Base-by-base conservation (phyloP, 441 rosid genomes). In the Iberis amara region DNA sequence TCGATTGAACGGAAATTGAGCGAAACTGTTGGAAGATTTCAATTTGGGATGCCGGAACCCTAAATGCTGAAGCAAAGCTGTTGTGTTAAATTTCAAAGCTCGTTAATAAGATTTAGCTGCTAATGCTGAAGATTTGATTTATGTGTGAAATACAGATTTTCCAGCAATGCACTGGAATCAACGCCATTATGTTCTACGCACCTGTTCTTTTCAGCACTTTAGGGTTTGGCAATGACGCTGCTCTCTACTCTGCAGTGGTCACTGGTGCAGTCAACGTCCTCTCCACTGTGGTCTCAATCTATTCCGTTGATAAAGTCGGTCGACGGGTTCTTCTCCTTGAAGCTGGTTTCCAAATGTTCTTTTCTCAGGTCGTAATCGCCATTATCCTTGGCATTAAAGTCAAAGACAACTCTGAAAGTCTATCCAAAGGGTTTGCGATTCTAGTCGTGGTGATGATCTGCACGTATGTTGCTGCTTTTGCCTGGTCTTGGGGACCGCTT, bases 401-500 rank as follows among this genome's bases (percentile, higher is more conserved):
- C 2, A 80, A 56, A 27, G 98, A 87, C 51, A 59, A 73, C 43
- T 81, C 90, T 0, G 42, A 70, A 1, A 46, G 65, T 44, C 83
- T 90, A 7, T 27, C 43, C 21, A 64, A 65, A 8, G 69, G 82
- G 2, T 61, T 64, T 1, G 87, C 81, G 3, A 62, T 83, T 55
- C 49, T 83, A 4, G 95, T 90, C 0, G 98, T 90, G 4, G 18
- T 85, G 4, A 5, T 90, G 95, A 65, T 90, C 6, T 87, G 96
- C 66, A 79, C 86, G 0, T 90, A 80, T 8, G 87, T 90, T 3
- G 75, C 96, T 6, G 81, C 86, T 5, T 90, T 90, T n/a, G 98
- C 98, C 0, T 90, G 98, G 98, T 90, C 96, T 1, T 90, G 96
- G 96, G 98, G 98, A 1, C 98, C 96, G 6, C 79, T 90, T 4